Percentiles rank a stretch among this genome's conserved stretches.
Evolutionary conservation across 139 green algal genomes (phyloP).

Genomic region (Chlorella sp.): DNA sequence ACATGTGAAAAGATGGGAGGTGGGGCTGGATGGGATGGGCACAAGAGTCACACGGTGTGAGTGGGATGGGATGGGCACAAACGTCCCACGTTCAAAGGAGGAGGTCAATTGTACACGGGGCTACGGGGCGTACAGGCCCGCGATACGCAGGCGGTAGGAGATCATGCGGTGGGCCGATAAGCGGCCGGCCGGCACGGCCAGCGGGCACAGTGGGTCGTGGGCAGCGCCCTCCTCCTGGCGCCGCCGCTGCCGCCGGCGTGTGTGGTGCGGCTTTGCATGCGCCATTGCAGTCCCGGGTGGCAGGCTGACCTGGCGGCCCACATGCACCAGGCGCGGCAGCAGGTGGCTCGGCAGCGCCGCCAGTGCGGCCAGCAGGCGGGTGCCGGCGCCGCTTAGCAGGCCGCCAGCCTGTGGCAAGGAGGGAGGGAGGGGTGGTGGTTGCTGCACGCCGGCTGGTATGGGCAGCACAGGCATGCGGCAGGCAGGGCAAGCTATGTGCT

Average conservation of each 20-base stretch:
- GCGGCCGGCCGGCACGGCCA: not conserved
- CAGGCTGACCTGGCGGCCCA: constrained; percentile 28
- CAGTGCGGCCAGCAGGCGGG: not conserved
- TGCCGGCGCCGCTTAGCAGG: not conserved
- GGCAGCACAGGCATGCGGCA: no score
- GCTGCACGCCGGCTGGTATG: no score
- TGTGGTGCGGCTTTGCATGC: not conserved
- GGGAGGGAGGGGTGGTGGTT: not conserved
- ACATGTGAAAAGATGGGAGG: no score
- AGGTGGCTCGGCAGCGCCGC: constrained; percentile 6
- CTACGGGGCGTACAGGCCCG: not conserved
- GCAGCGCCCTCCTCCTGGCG: not conserved
- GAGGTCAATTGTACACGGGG: no score
- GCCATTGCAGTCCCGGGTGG: not conserved
- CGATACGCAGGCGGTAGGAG: constrained; percentile 17
- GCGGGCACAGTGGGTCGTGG: not conserved
- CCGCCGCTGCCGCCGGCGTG: not conserved
- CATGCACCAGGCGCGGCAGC: constrained; percentile 1
- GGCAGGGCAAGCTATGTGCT: no score
- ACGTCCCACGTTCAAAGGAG: no score
- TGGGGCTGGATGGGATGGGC: no score
- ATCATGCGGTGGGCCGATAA: constrained; percentile 26
- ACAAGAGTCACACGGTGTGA: no score
- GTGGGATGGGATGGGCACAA: no score
- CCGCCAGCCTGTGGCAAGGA: not conserved